Evolutionary conservation across 768 basidiomycete species (phyloP).

Genomic region (Mycena capillaripes): DNA sequence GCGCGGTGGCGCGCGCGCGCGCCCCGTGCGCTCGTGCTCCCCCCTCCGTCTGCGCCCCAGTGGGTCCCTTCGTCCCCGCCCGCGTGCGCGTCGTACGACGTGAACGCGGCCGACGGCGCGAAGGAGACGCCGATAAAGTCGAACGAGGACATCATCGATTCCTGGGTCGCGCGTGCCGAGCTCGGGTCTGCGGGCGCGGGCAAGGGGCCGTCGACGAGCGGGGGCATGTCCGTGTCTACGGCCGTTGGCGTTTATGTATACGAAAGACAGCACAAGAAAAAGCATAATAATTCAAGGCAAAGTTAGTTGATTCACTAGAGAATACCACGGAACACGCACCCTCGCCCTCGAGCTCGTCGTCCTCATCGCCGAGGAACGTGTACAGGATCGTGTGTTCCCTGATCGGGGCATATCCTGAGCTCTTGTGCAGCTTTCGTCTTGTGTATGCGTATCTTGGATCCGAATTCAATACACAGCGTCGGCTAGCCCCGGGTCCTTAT

Average conservation of each 20-base stretch:
- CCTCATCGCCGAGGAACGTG: conserved; percentile 35
- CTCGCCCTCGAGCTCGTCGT: conserved; percentile 23
- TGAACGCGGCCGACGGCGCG: background rate
- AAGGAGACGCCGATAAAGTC: conserved; percentile 30
- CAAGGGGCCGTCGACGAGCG: conserved; percentile 31
- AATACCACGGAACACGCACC: conserved; percentile 8
- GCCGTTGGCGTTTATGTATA: background rate
- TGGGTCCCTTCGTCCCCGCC: background rate
- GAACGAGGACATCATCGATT: conserved; percentile 36
- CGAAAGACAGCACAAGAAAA: conserved; percentile 1
- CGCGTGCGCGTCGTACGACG: background rate
- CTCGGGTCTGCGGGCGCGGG: background rate
- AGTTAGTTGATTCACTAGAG: background rate
- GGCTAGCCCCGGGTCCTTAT: too few relatives aligned
- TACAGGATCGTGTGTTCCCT: conserved; percentile 34
- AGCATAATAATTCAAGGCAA: background rate
- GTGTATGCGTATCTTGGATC: background rate
- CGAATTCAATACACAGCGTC: too few relatives aligned
- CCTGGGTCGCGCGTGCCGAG: conserved; percentile 19
- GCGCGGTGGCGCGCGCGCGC: conserved; percentile 9
- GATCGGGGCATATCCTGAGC: conserved; percentile 33
- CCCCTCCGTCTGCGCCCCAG: background rate
- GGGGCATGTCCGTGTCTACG: conserved; percentile 35
- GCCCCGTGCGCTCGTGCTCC: background rate
- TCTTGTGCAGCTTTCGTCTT: background rate